These are phyloP conservation scores for Fusarium camptoceras DNA, from an alignment of 2,329 filamentous ascomycete species.

Conservation along the genomic window DNA sequence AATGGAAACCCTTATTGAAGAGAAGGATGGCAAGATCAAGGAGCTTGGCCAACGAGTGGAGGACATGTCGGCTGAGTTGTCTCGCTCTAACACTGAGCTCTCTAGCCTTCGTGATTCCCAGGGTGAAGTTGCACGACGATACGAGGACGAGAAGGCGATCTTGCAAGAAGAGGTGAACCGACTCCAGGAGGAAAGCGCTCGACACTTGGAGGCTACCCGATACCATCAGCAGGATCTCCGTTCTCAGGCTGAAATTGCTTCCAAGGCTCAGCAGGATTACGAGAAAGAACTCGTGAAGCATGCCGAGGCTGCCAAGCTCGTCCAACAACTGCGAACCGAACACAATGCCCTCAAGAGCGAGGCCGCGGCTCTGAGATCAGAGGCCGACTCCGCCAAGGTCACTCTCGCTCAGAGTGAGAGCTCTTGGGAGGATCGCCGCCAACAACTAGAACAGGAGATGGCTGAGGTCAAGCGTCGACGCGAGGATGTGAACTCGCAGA, in stretches of 20 bases:
- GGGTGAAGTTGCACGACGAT: slow-evolving; percentile 75
- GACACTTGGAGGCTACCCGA: slow-evolving; percentile 81
- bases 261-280: slow-evolving; percentile 93
- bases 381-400: slow-evolving; percentile 87
- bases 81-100: slow-evolving; percentile 83
- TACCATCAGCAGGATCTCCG: slow-evolving; percentile 93
- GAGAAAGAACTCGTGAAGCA: slow-evolving; percentile 95
- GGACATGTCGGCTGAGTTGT: slow-evolving; percentile 85
- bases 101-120: slow-evolving; percentile 83
- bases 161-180: slow-evolving; percentile 83
- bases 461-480: slow-evolving; percentile 80
- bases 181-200: slow-evolving; percentile 85
- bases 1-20: slow-evolving; percentile 77
- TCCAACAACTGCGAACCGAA: slow-evolving; percentile 83
- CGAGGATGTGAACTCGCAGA: slow-evolving; percentile 88
- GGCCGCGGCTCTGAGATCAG: slow-evolving; percentile 77
- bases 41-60: slow-evolving; percentile 87
- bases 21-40: slow-evolving; percentile 82
- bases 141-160: slow-evolving; percentile 84
- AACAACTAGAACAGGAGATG: slow-evolving; percentile 86
- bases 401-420: slow-evolving; percentile 83
- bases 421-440: slow-evolving; percentile 87
- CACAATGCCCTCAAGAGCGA: slow-evolving; percentile 86
- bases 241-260: slow-evolving; percentile 91
- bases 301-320: slow-evolving; percentile 88